phyloP scores from a whole-genome alignment of 2,329 filamentous ascomycete genomes.

The Diaporthe longicolla region DNA sequence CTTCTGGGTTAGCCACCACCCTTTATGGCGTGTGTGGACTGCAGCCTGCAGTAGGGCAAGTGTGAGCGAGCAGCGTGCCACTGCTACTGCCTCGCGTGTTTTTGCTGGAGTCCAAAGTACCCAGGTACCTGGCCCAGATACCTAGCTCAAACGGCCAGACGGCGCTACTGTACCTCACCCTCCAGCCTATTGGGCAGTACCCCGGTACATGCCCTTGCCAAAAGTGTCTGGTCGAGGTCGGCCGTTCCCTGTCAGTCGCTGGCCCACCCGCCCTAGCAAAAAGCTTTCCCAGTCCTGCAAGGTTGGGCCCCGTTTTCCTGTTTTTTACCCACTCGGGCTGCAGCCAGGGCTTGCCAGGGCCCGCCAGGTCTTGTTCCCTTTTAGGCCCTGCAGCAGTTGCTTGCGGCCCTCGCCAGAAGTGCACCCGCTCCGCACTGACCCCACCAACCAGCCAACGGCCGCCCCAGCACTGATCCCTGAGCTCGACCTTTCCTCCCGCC shows the following conservation, averaged over 20 bases:
- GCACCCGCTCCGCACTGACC: constrained; percentile 13
- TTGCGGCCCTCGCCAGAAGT: too few relatives aligned
- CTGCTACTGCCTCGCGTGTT: too few relatives aligned
- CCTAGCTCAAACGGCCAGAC: constrained; percentile 2
- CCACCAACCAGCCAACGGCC: constrained; percentile 18
- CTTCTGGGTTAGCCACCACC: constrained; percentile 12
- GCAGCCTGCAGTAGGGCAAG: neutral
- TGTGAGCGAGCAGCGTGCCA: neutral
- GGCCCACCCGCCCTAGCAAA: constrained; percentile 3
- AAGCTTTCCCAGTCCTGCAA: constrained; percentile 16
- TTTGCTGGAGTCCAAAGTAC: too few relatives aligned
- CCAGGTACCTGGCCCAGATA: neutral
- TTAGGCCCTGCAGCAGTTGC: too few relatives aligned
- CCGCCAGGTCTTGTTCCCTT: too few relatives aligned
- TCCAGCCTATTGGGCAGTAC: neutral
- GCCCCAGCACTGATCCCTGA: constrained; percentile 18
- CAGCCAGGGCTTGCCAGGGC: too few relatives aligned
- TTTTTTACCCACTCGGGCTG: constrained; percentile 12
- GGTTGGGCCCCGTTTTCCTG: constrained; percentile 26
- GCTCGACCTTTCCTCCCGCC: constrained; percentile 2
- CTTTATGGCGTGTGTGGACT: neutral
- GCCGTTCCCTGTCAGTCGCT: neutral
- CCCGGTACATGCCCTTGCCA: neutral
- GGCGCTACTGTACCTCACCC: constrained; percentile 2
- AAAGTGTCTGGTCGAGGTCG: neutral